A percentile compares a stretch with the other conserved stretches of the same genome.
Evolutionary conservation across 805 yeast genomes (phyloP).

Genomic region (Candida corydali): DNA sequence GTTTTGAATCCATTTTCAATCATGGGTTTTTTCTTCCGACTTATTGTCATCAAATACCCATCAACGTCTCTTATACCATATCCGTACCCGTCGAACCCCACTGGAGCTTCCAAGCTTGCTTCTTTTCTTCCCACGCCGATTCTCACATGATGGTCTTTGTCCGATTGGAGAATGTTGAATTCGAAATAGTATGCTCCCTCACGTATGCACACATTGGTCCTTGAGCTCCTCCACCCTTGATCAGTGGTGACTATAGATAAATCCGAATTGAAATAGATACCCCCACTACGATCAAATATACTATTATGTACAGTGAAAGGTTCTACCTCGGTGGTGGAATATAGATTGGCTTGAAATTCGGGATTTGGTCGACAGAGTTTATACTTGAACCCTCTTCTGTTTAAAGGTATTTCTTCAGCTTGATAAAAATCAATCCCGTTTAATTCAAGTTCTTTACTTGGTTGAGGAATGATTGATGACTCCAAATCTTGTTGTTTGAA

Average conservation of each 20-base stretch:
- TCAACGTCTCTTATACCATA: constrained; percentile 81
- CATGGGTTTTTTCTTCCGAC: constrained; percentile 54
- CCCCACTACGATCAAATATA: constrained; percentile 67
- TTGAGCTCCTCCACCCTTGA: constrained; percentile 75
- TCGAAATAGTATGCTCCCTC: constrained; percentile 85
- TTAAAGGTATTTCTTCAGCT: constrained; percentile 77
- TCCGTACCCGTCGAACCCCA: constrained; percentile 92
- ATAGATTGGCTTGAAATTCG: constrained; percentile 50
- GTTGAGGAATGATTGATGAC: constrained; percentile 1
- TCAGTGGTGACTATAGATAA: constrained; percentile 47
- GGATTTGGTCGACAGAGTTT: constrained; percentile 74
- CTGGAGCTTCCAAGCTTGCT: constrained; percentile 89
- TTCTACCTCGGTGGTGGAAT: constrained; percentile 68
- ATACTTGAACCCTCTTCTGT: constrained; percentile 78
- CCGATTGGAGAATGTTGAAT: constrained; percentile 50
- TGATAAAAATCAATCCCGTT: constrained; percentile 29
- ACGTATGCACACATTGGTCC: constrained; percentile 70
- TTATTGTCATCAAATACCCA: constrained; percentile 72
- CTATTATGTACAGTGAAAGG: constrained; percentile 59
- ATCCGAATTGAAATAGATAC: constrained; percentile 34
- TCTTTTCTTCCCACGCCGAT: constrained; percentile 83
- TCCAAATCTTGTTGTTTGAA: constrained; percentile 20
- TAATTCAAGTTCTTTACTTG: constrained; percentile 5
- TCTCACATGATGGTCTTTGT: constrained; percentile 58
- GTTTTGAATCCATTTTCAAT: constrained; percentile 52